Base-by-base conservation (phyloP, 2,329 filamentous ascomycete genomes). In the Colletotrichum incanum region DNA sequence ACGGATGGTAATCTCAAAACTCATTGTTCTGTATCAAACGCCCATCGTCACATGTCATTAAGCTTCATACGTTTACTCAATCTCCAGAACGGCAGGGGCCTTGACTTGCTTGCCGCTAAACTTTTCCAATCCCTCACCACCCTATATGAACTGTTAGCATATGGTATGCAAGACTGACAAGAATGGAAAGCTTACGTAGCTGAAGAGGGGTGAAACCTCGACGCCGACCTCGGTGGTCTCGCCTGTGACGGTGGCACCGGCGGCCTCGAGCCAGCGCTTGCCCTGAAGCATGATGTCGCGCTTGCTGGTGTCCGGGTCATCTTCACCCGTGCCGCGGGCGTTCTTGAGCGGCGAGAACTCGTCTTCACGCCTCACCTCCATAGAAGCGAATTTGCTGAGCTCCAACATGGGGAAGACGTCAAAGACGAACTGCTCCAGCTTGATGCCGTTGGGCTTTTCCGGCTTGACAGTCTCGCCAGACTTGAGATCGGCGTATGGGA, bases 311-410 rank as follows among this genome's bases (percentile, higher is more conserved):
- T 98, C 95, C 14, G 94, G 93, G 82, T 98, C 94, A 80, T 99
- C 96, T 84, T 98, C 93, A 41, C 94, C 94, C 50, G 94, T 95
- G 66, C 95, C 94, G 74, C 87, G 89, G 43, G 88, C 90, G 80
- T 99, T 99, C 91, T 99, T 99, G 76, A 99, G 86, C 5, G 96
- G 96, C 37, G 95, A 98, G 86, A 99, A 99, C 85, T 99, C 96
- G 77, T 99, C 96, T 86, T 98, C 95, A 73, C 96, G 94, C 83
- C 92, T 94, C 64, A 99, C 96, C 85, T 99, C 96, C 85, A 98
- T 93, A 83, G 92, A 97, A 31, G 95, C 96, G 80, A 99, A 99
- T 85, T 97, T 95, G 76, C 92, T 89, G 75, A 99, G 90, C 23
- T 92, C 86, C 64, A 97, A 87, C 87, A 96, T 89, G 73, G 96